These are phyloP conservation scores for Solanum sejunctum DNA, from an alignment of 257 asterid species.

Conservation along the genomic window DNA sequence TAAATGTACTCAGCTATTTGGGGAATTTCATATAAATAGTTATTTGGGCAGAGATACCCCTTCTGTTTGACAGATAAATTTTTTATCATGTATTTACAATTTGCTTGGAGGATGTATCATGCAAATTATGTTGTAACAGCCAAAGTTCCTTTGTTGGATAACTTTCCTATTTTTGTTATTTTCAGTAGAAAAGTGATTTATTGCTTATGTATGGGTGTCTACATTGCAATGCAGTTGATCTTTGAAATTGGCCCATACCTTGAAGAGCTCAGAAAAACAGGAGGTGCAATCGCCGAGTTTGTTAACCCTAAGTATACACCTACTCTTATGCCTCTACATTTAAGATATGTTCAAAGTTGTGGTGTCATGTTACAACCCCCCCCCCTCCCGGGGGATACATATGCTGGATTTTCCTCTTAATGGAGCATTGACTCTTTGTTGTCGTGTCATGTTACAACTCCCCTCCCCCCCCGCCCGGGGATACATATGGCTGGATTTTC, in stretches of 20 bases:
- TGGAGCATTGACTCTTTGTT: no score
- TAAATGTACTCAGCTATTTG: neutral
- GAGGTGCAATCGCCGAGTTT: slow-evolving; percentile 91
- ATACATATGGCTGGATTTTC: neutral
- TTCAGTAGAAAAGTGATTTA: neutral
- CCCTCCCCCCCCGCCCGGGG: no score
- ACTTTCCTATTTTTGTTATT: neutral
- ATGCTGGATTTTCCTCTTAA: no score
- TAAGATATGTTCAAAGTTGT: neutral
- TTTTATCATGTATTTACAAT: neutral
- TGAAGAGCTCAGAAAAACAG: slow-evolving; percentile 86
- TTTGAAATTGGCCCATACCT: slow-evolving; percentile 79
- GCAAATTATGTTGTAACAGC: neutral
- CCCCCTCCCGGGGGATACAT: no score
- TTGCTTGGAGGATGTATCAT: neutral
- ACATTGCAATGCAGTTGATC: slow-evolving; percentile 48
- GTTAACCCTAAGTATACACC: slow-evolving; percentile 86
- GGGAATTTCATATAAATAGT: neutral
- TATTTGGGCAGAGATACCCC: neutral
- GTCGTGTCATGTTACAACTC: no score
- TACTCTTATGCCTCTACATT: neutral
- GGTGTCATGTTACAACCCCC: neutral
- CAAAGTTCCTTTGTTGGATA: neutral
- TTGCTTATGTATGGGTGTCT: neutral
- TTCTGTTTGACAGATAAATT: neutral